These are phyloP conservation scores for Cronartium ribicola DNA, from an alignment of 1,284 basidiomycete species.

Conservation along the genomic window DNA sequence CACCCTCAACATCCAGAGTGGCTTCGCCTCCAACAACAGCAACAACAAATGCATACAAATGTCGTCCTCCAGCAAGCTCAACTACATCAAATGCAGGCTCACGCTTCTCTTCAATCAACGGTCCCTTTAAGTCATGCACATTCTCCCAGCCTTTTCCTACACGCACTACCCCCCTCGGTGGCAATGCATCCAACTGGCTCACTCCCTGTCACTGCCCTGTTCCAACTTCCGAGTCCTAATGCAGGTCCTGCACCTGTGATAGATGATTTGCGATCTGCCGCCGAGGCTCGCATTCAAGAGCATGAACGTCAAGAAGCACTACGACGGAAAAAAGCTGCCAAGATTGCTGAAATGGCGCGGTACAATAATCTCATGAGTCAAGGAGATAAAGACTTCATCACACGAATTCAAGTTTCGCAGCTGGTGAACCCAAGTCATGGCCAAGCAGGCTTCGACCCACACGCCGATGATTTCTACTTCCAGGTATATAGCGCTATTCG, in stretches of 20 bases:
- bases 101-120: slow-evolving; percentile 6
- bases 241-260: slow-evolving; percentile 8
- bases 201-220: not conserved
- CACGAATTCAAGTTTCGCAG: slow-evolving; percentile 96
- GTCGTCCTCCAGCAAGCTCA: slow-evolving; percentile 17
- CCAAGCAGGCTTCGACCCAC: slow-evolving; percentile 68
- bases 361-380: slow-evolving; percentile 99
- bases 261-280: slow-evolving; percentile 39
- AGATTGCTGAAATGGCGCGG: slow-evolving; percentile 82
- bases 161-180: slow-evolving; percentile 1
- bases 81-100: slow-evolving; percentile 6
- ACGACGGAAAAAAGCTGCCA: slow-evolving; percentile 69
- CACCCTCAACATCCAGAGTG: slow-evolving; percentile 43
- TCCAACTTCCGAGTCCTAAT: not conserved
- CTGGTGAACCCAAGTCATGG: slow-evolving; percentile 60
- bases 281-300: slow-evolving; percentile 75
- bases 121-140: slow-evolving; percentile 22
- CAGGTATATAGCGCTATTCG: slow-evolving; percentile 82
- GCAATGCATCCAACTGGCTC: not conserved
- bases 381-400: slow-evolving; percentile 99
- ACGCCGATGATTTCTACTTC: slow-evolving; percentile 96
- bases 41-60: slow-evolving; percentile 40
- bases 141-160: slow-evolving; percentile 6
- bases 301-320: slow-evolving; percentile 78
- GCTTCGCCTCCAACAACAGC: slow-evolving; percentile 40